Percentiles rank a stretch among this genome's conserved stretches.
These are phyloP conservation scores for Entomophthora muscae DNA, from an alignment of 371 early-diverging fungal species.

Conservation along the genomic window DNA sequence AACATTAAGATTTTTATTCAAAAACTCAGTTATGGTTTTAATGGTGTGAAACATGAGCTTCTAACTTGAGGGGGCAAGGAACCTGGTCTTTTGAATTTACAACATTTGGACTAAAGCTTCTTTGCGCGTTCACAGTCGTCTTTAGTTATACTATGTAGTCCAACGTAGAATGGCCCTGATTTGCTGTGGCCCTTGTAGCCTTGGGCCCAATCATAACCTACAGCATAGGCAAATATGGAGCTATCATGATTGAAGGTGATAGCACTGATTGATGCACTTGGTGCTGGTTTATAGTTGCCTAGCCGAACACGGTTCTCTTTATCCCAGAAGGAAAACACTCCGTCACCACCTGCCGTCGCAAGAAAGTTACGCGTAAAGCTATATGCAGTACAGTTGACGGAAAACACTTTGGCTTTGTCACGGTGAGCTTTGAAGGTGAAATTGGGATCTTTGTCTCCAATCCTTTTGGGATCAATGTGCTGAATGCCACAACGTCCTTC, in stretches of 20 bases:
- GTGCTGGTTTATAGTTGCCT: conserved; percentile 16
- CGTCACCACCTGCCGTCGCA: conserved; percentile 85
- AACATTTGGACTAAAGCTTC: too few species aligned
- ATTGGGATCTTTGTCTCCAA: conserved; percentile 15
- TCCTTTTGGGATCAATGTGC: conserved; percentile 35
- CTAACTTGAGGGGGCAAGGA: too few species aligned
- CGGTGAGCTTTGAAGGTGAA: conserved; percentile 95
- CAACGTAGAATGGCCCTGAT: neutral
- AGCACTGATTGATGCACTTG: conserved; percentile 27
- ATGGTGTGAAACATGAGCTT: too few species aligned
- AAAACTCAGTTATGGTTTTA: too few species aligned
- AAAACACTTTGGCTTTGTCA: conserved; percentile 47
- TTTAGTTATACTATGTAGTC: neutral
- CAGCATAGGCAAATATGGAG: conserved; percentile 81
- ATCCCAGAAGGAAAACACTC: conserved; percentile 72
- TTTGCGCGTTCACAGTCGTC: neutral
- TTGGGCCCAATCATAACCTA: conserved; percentile 87
- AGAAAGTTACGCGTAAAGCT: conserved; percentile 78
- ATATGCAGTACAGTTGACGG: conserved; percentile 67
- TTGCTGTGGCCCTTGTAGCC: conserved; percentile 6
- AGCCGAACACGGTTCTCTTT: conserved; percentile 69
- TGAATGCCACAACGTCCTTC: conserved; percentile 90
- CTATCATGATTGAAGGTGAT: conserved; percentile 78
- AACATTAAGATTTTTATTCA: too few species aligned
- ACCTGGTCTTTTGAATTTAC: too few species aligned